These are phyloP conservation scores for Themeda triandra DNA, from an alignment of 176 grass and related monocot species.

Conservation along the genomic window DNA sequence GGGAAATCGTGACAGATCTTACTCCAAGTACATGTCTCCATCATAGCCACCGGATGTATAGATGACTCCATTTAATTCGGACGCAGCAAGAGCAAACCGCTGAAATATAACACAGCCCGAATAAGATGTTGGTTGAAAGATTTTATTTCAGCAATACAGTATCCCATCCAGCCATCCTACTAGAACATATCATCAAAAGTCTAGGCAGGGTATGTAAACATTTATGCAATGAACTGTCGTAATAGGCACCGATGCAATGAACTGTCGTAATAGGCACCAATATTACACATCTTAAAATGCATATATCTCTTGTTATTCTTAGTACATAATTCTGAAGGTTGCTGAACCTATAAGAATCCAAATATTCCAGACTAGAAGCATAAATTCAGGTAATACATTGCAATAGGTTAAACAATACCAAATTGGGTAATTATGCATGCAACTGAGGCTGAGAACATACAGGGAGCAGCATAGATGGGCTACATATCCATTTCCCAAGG, in stretches of 20 bases:
- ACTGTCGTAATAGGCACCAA: not conserved
- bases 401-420: constrained; percentile 22
- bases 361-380: not conserved
- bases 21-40: constrained; percentile 69
- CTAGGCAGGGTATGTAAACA: not conserved
- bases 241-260: not conserved
- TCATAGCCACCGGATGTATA: constrained; percentile 80
- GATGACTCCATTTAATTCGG: constrained; percentile 52
- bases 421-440: constrained; percentile 8
- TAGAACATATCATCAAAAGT: not conserved
- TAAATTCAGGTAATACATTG: not conserved
- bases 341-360: not conserved
- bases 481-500: constrained; percentile 76
- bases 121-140: constrained; percentile 29
- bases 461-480: constrained; percentile 48
- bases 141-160: not conserved
- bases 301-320: not conserved
- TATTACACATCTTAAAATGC: not conserved
- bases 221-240: constrained; percentile 4
- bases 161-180: not conserved
- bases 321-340: not conserved
- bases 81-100: constrained; percentile 80
- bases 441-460: constrained; percentile 37
- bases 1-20: constrained; percentile 26
- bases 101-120: constrained; percentile 34